These are phyloP conservation scores for Zygosaccharomyces pseudorouxii DNA, from an alignment of 805 yeast genomes.

Conservation along the genomic window DNA sequence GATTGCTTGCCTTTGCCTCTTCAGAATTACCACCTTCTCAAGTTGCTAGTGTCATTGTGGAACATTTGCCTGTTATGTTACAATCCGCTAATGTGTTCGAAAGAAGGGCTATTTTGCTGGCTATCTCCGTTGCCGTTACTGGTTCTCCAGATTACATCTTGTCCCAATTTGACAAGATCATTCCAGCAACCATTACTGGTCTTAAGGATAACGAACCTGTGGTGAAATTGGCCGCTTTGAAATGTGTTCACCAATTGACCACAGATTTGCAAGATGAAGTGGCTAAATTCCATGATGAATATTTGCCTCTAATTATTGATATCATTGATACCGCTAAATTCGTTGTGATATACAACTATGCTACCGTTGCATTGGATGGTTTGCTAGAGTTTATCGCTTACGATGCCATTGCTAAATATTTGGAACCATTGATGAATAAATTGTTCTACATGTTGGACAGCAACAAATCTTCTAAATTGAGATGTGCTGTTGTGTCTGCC, in stretches of 20 bases:
- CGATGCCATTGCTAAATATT: slow-evolving; percentile 74
- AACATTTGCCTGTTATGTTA: slow-evolving; percentile 53
- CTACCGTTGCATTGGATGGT: slow-evolving; percentile 87
- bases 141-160: slow-evolving; percentile 94
- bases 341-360: slow-evolving; percentile 80
- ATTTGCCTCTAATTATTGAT: slow-evolving; percentile 80
- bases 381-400: slow-evolving; percentile 86
- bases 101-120: slow-evolving; percentile 81
- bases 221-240: slow-evolving; percentile 83
- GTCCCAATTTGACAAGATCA: slow-evolving; percentile 65
- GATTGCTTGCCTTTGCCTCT: slow-evolving; percentile 74
- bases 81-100: slow-evolving; percentile 64
- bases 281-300: slow-evolving; percentile 75
- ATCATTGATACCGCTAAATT: slow-evolving; percentile 84
- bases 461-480: slow-evolving; percentile 66
- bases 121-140: slow-evolving; percentile 75
- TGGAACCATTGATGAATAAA: slow-evolving; percentile 87
- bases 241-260: slow-evolving; percentile 72
- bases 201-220: slow-evolving; percentile 67
- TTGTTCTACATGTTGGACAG: slow-evolving; percentile 76
- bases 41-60: slow-evolving; percentile 75
- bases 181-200: slow-evolving; percentile 70
- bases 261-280: slow-evolving; percentile 79
- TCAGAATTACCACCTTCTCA: slow-evolving; percentile 89
- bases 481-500: slow-evolving; percentile 83